These are phyloP conservation scores for Nicotiana tomentosiformis DNA, from an alignment of 257 asterid genomes.

Conservation along the genomic window DNA sequence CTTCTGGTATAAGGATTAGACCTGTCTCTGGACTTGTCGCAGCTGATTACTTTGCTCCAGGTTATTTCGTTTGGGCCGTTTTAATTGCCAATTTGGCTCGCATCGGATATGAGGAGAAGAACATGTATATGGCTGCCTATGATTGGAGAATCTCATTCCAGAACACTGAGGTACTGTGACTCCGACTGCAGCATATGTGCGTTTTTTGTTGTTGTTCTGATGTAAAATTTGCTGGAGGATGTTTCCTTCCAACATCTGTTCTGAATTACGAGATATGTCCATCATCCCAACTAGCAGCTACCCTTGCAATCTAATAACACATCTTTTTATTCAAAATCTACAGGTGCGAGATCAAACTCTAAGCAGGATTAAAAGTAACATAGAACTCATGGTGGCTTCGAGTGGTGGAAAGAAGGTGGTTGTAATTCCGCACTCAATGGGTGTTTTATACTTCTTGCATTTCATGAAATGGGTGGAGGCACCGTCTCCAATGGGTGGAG, in stretches of 20 bases:
- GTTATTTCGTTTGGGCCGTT: constrained; percentile 87
- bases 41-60: constrained; percentile 84
- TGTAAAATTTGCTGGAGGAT: neutral
- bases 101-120: constrained; percentile 83
- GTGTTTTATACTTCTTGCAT: constrained; percentile 73
- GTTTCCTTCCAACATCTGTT: neutral
- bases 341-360: constrained; percentile 81
- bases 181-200: neutral
- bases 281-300: neutral
- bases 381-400: constrained; percentile 70
- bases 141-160: constrained; percentile 89
- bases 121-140: constrained; percentile 84
- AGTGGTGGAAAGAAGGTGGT: constrained; percentile 71
- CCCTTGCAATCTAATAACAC: neutral
- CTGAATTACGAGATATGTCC: neutral
- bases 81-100: constrained; percentile 79
- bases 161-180: constrained; percentile 59
- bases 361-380: constrained; percentile 72
- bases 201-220: too few species aligned
- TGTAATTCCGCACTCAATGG: constrained; percentile 84
- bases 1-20: constrained; percentile 69
- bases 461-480: constrained; percentile 94
- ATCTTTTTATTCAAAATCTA: neutral
- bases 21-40: constrained; percentile 86
- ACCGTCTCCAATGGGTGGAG: constrained; percentile 77